Evolutionary conservation across 2,329 filamentous ascomycete species (phyloP).

Genomic region (Hypoxylon sp.): DNA sequence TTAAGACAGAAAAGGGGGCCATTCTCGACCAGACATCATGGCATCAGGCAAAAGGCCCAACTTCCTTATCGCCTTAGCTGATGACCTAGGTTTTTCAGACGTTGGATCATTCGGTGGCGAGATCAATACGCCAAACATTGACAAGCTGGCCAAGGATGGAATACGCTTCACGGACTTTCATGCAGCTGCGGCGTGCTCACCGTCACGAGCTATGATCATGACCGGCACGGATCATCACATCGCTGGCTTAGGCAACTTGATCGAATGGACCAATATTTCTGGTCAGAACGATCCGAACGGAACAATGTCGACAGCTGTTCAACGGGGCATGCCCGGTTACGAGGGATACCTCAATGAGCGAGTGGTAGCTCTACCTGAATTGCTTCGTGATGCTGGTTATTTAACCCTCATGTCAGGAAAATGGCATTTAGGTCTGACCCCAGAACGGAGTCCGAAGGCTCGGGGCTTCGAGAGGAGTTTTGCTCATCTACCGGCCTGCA

Average conservation of each 20-base stretch:
- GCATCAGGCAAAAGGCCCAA: slow-evolving; percentile 63
- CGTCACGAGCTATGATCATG: slow-evolving; percentile 76
- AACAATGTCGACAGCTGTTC: slow-evolving; percentile 56
- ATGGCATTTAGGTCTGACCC: slow-evolving; percentile 73
- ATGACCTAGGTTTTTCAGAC: slow-evolving; percentile 74
- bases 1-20: not conserved
- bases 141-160: slow-evolving; percentile 65
- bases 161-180: slow-evolving; percentile 76
- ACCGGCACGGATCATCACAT: slow-evolving; percentile 75
- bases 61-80: slow-evolving; percentile 71
- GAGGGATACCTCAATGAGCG: slow-evolving; percentile 74
- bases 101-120: slow-evolving; percentile 72
- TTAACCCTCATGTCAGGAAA: slow-evolving; percentile 74
- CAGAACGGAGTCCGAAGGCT: slow-evolving; percentile 68
- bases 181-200: slow-evolving; percentile 75
- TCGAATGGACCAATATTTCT: slow-evolving; percentile 63
- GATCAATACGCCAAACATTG: slow-evolving; percentile 72
- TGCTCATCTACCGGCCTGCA: slow-evolving; percentile 72
- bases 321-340: slow-evolving; percentile 72
- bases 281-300: slow-evolving; percentile 54
- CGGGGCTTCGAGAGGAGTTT: slow-evolving; percentile 73
- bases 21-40: slow-evolving; percentile 34
- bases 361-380: slow-evolving; percentile 71
- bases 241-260: slow-evolving; percentile 70
- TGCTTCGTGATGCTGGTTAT: slow-evolving; percentile 72